Evolutionary conservation across 495 filamentous ascomycete genomes (phyloP).

Genomic region (Podospora pseudopauciseta): DNA sequence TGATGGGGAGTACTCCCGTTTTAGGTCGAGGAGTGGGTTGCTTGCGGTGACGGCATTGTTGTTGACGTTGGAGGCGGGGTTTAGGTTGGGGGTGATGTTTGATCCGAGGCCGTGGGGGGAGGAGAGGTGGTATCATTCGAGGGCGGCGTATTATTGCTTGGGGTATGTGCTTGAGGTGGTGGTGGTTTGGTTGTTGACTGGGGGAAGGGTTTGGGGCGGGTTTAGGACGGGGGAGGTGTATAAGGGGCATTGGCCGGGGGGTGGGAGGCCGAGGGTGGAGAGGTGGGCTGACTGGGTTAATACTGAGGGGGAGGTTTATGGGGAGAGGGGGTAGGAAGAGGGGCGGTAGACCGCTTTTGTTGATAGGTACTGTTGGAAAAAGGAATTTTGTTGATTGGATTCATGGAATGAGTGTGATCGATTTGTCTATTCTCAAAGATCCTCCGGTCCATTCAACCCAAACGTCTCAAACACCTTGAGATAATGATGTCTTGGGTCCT

Average conservation of each 20-base stretch:
- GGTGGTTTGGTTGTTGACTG: conserved; percentile 5
- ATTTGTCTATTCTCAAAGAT: neutral
- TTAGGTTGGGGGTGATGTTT: conserved; percentile 13
- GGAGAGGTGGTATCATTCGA: conserved; percentile 12
- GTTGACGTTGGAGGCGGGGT: conserved; percentile 18
- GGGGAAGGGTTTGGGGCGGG: conserved; percentile 2
- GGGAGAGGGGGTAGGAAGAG: neutral
- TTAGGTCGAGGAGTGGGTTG: neutral
- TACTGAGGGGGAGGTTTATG: conserved; percentile 4
- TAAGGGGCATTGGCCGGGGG: neutral
- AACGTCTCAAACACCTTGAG: conserved; percentile 6
- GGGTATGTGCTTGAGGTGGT: conserved; percentile 15
- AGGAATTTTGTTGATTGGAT: neutral
- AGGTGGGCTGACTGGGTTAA: neutral
- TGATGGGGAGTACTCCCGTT: neutral
- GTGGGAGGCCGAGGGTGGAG: neutral
- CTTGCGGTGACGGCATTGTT: conserved; percentile 9
- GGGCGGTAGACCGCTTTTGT: neutral
- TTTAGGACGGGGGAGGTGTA: conserved; percentile 1
- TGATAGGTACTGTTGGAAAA: neutral
- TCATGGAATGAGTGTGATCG: no score
- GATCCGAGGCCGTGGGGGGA: neutral
- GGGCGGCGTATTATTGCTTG: conserved; percentile 17
- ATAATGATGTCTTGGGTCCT: neutral
- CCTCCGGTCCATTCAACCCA: conserved; percentile 3